These are phyloP conservation scores for Hypoxylon intermedium DNA, from an alignment of 495 filamentous ascomycete species.

Conservation along the genomic window DNA sequence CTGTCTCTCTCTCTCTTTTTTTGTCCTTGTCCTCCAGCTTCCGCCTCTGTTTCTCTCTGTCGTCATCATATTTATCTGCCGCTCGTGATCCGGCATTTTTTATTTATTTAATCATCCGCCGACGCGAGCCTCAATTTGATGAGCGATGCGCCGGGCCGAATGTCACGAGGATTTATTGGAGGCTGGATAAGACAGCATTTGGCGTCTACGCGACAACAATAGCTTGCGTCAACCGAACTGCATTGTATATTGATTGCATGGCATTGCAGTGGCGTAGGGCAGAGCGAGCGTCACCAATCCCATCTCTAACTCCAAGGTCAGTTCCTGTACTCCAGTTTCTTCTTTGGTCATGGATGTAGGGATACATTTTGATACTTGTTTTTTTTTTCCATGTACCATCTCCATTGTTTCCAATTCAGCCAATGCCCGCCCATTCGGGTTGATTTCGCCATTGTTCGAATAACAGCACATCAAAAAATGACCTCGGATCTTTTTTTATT, in stretches of 20 bases:
- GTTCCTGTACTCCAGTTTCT: slow-evolving; percentile 10
- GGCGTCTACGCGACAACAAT: slow-evolving; percentile 43
- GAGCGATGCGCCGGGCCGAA: slow-evolving; percentile 46
- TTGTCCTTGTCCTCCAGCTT: neutral
- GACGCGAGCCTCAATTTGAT: slow-evolving; percentile 43
- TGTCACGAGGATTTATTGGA: slow-evolving; percentile 43
- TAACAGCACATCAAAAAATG: slow-evolving; percentile 18
- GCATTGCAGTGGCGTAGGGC: slow-evolving; percentile 12
- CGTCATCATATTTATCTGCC: neutral
- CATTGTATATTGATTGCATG: slow-evolving; percentile 16
- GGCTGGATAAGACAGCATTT: slow-evolving; percentile 45
- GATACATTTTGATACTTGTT: neutral
- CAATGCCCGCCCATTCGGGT: slow-evolving; percentile 21
- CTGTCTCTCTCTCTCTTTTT: slow-evolving; percentile 18
- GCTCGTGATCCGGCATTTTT: neutral
- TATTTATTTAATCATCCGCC: slow-evolving; percentile 22
- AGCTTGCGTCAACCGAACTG: slow-evolving; percentile 29
- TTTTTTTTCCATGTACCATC: slow-evolving; percentile 12
- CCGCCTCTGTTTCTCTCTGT: neutral
- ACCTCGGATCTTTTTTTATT: slow-evolving; percentile 4
- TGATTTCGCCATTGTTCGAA: slow-evolving; percentile 15
- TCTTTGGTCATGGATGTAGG: neutral
- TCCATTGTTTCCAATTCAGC: slow-evolving; percentile 25
- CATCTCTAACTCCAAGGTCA: slow-evolving; percentile 31
- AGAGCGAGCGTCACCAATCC: slow-evolving; percentile 22